Base-by-base conservation (phyloP, 73 alveolate genomes). In the Paramecium pentaurelia region DNA sequence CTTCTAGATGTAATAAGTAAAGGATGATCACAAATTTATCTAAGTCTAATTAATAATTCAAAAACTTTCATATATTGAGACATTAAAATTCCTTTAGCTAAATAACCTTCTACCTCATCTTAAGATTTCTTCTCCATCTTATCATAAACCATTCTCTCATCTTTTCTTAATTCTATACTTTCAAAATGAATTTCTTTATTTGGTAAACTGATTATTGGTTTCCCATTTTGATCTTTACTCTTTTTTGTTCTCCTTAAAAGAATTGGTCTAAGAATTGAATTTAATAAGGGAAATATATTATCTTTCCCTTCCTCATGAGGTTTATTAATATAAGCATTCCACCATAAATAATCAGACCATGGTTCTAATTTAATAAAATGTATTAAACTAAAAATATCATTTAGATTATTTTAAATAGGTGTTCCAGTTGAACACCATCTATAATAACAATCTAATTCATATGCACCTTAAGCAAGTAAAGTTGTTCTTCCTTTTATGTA, bases 351-450 rank as follows among this genome's bases (percentile, higher is more conserved):
- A 58, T 93, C 96, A 58, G 86, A 75, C 96, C 96, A 93, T 16
- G 96, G 96, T 40, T 93, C 94, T 27, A 92, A 32, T 42, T 80
- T 85, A 14, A 93, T 71, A 83, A 93, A 93, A 27, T 92, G 93
- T 2, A 93, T 44, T 36, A 93, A 47, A 36, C 95, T 77, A 60
- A 75, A 93, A 28, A 93, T 36, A 10, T 93, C 96, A 54, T 93
- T 95, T 0, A 93, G 36, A 30, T 80, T 51, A 68, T 93, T 93
- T 42, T 93, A 70, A 6, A 93, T 64, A 11, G 96, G 96, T 8
- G 96, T 93, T 10, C 96, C 96, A 36, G 96, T 93, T 86, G 87
- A 77, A 91, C 95, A 94, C 96, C 96, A 93, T 83, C 77, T 93
- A 54, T 93, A 75, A 42, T 73, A 71, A 16, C 93, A 95, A 71